Evolutionary conservation across 441 rosid genomes (phyloP).

Genomic region (Cnidoscolus chayamansa): DNA sequence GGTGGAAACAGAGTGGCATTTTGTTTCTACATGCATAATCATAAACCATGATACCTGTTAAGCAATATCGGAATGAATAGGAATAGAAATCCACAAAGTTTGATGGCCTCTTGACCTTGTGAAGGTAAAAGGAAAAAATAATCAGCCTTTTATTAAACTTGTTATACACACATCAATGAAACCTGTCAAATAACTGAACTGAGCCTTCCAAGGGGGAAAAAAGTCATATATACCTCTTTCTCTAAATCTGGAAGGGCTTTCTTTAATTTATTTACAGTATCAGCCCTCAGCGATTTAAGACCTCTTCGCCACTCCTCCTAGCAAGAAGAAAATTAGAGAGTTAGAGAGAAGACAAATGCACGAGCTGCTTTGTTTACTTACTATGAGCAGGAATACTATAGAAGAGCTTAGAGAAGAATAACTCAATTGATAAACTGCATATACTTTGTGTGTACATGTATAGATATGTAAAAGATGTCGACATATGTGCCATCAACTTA

Average conservation of each 20-base stretch:
- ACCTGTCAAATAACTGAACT: background rate
- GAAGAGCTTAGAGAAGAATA: background rate
- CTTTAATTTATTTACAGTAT: constrained; percentile 72
- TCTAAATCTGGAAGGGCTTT: constrained; percentile 84
- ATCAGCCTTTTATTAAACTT: constrained; percentile 1
- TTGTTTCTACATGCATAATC: constrained; percentile 15
- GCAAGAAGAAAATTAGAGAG: constrained; percentile 18
- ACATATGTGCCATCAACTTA: background rate
- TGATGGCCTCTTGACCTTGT: constrained; percentile 72
- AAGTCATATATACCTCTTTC: constrained; percentile 55
- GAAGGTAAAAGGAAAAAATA: constrained; percentile 23
- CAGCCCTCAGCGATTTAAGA: constrained; percentile 72
- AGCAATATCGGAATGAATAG: constrained; percentile 85
- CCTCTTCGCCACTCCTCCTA: constrained; percentile 97
- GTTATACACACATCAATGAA: background rate
- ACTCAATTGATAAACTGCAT: too few species aligned
- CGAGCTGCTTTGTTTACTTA: background rate
- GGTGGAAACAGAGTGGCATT: constrained; percentile 22
- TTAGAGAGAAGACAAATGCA: background rate
- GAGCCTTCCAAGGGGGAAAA: background rate
- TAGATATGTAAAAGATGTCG: background rate
- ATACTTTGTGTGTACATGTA: background rate
- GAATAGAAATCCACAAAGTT: constrained; percentile 90
- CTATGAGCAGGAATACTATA: background rate
- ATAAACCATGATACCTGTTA: constrained; percentile 55